Percentiles rank a stretch among this genome's conserved stretches.
These are phyloP conservation scores for Bacidia gigantensis DNA, from an alignment of 495 filamentous ascomycete genomes.

Conservation along the genomic window DNA sequence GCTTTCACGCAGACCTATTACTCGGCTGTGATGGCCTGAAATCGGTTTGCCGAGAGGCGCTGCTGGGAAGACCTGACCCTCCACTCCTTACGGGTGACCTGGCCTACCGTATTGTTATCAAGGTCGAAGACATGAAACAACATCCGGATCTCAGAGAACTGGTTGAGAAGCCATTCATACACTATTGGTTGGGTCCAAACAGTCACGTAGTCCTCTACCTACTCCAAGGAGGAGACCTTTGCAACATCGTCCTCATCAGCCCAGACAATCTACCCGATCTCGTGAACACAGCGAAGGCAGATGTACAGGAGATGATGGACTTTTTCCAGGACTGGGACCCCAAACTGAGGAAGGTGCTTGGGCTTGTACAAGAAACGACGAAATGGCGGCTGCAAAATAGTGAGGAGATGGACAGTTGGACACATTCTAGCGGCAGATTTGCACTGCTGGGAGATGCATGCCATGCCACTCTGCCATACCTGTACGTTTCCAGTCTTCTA, in stretches of 20 bases:
- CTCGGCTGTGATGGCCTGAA: slow-evolving; percentile 45
- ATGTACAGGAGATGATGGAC: slow-evolving; percentile 51
- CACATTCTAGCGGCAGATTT: slow-evolving; percentile 36
- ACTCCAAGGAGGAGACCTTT: slow-evolving; percentile 35
- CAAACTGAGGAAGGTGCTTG: slow-evolving; percentile 36
- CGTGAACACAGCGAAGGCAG: slow-evolving; percentile 40
- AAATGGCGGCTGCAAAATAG: slow-evolving; percentile 36
- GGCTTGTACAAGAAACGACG: slow-evolving; percentile 35
- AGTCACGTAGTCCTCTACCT: slow-evolving; percentile 46
- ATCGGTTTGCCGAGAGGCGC: slow-evolving; percentile 30
- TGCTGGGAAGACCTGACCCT: slow-evolving; percentile 29
- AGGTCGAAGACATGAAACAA: slow-evolving; percentile 34
- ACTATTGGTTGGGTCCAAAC: slow-evolving; percentile 32
- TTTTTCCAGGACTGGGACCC: slow-evolving; percentile 44
- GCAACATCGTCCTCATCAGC: slow-evolving; percentile 50
- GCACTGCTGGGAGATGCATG: slow-evolving; percentile 55
- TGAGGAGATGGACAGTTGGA: slow-evolving; percentile 32
- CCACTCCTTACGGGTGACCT: slow-evolving; percentile 44
- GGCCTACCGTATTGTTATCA: slow-evolving; percentile 45
- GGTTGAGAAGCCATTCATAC: slow-evolving; percentile 17
- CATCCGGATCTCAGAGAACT: slow-evolving; percentile 28
- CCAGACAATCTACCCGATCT: slow-evolving; percentile 53
- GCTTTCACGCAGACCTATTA: slow-evolving; percentile 34
- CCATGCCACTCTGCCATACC: slow-evolving; percentile 52
- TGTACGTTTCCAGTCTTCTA: slow-evolving; percentile 16